phyloP scores from a whole-genome alignment of 768 basidiomycete species.

The Amanita jacksonii region DNA sequence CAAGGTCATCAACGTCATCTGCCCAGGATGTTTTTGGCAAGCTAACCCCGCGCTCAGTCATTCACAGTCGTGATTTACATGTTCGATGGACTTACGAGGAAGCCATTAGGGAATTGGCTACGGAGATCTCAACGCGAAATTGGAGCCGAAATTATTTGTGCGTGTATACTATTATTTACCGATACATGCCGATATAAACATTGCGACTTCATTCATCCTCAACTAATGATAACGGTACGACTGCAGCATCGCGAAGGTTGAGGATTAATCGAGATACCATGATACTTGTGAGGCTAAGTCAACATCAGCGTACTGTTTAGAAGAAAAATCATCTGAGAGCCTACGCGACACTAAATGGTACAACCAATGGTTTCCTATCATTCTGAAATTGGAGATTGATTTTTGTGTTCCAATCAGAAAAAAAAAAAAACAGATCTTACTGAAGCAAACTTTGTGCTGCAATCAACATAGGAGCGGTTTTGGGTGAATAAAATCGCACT shows the following conservation, averaged over 20 bases:
- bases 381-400: slow-evolving; percentile 12
- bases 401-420: neutral
- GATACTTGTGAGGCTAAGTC: slow-evolving; percentile 23
- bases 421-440: slow-evolving; percentile 10
- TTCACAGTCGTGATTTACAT: neutral
- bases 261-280: slow-evolving; percentile 30
- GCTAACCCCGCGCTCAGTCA: slow-evolving; percentile 16
- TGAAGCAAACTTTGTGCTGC: slow-evolving; percentile 16
- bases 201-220: neutral
- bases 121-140: neutral
- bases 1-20: slow-evolving; percentile 76
- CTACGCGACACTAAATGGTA: slow-evolving; percentile 29
- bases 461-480: neutral
- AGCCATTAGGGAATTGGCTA: neutral
- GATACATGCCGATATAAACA: neutral
- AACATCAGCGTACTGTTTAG: neutral
- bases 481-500: slow-evolving; percentile 4
- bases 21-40: slow-evolving; percentile 75
- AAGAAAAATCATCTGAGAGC: slow-evolving; percentile 10
- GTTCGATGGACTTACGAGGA: slow-evolving; percentile 1
- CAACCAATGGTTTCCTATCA: slow-evolving; percentile 28
- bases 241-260: slow-evolving; percentile 15
- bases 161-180: neutral
- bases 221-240: too few species aligned
- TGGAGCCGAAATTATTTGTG: neutral